These are phyloP conservation scores for Escovopsis sp. DNA, from an alignment of 2,329 filamentous ascomycete genomes.

Conservation along the genomic window DNA sequence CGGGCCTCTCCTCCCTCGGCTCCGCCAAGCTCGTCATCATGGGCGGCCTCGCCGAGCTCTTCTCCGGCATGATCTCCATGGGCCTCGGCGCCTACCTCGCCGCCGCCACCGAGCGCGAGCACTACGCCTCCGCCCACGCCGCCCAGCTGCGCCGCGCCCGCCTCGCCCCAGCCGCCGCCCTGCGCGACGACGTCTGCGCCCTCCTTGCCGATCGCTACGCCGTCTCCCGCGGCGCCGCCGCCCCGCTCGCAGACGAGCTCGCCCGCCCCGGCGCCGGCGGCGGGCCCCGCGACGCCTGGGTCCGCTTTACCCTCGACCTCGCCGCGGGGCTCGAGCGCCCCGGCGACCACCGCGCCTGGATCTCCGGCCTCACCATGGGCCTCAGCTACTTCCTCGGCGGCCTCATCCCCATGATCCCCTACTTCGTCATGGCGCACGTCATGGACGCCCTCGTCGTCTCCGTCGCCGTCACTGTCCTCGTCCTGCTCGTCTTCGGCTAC, in stretches of 20 bases:
- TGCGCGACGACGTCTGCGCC: conserved; percentile 33
- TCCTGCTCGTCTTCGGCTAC: conserved; percentile 50
- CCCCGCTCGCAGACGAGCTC: conserved; percentile 34
- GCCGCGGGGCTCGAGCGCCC: conserved; percentile 33
- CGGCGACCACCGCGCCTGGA: conserved; percentile 28
- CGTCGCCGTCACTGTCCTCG: conserved; percentile 43
- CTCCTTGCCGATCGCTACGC: conserved; percentile 34
- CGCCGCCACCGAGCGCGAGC: conserved; percentile 40
- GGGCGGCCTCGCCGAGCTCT: conserved; percentile 60
- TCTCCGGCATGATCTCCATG: conserved; percentile 65
- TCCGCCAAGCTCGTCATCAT: conserved; percentile 53
- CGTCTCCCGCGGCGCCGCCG: conserved; percentile 26
- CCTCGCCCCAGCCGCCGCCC: conserved; percentile 29
- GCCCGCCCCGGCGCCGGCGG: conserved; percentile 10
- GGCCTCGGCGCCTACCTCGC: conserved; percentile 61
- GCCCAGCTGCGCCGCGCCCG: conserved; percentile 27
- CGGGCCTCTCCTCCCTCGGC: conserved; percentile 53
- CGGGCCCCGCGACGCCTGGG: conserved; percentile 32
- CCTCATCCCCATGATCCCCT: conserved; percentile 55
- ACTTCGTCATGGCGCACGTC: conserved; percentile 41
- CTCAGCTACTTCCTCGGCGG: conserved; percentile 57
- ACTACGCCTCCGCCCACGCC: conserved; percentile 35
- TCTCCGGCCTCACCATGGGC: conserved; percentile 51
- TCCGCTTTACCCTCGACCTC: conserved; percentile 47
- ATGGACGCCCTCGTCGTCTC: conserved; percentile 41